These are phyloP conservation scores for Cymodocea nodosa DNA, from an alignment of 116 monocot genomes.

Conservation along the genomic window DNA sequence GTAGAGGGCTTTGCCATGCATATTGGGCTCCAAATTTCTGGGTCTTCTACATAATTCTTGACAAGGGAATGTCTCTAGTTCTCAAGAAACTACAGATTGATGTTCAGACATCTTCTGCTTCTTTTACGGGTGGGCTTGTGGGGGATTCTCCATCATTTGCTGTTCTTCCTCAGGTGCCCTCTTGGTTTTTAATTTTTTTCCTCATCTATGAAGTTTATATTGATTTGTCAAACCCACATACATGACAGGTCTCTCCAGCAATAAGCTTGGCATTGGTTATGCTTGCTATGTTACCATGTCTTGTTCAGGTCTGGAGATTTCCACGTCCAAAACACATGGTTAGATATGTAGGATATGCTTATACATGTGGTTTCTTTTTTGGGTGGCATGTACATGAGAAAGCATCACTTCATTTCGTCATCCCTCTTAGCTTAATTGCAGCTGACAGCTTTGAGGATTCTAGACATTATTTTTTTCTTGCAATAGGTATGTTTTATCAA, in stretches of 20 bases:
- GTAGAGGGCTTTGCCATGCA: conserved; percentile 85
- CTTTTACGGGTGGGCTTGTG: conserved; percentile 89
- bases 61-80: conserved; percentile 52
- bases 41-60: conserved; percentile 91
- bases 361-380: conserved; percentile 89
- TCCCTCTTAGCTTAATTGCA: conserved; percentile 78
- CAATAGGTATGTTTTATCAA: conserved; percentile 40
- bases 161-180: conserved; percentile 76
- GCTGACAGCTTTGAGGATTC: conserved; percentile 66
- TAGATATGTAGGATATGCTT: conserved; percentile 88
- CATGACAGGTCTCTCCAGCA: conserved; percentile 56
- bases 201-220: not conserved
- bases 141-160: conserved; percentile 68
- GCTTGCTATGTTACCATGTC: conserved; percentile 74
- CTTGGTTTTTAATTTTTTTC: not conserved
- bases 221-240: not conserved
- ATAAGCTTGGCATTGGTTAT: conserved; percentile 64
- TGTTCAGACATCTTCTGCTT: conserved; percentile 47
- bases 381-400: conserved; percentile 99
- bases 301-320: conserved; percentile 50
- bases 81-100: conserved; percentile 48
- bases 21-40: conserved; percentile 99
- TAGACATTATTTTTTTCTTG: conserved; percentile 73
- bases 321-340: conserved; percentile 56
- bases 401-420: conserved; percentile 90